Evolutionary conservation across 495 filamentous ascomycete species (phyloP).

Genomic region (Penicillium cosmopolitanum): DNA sequence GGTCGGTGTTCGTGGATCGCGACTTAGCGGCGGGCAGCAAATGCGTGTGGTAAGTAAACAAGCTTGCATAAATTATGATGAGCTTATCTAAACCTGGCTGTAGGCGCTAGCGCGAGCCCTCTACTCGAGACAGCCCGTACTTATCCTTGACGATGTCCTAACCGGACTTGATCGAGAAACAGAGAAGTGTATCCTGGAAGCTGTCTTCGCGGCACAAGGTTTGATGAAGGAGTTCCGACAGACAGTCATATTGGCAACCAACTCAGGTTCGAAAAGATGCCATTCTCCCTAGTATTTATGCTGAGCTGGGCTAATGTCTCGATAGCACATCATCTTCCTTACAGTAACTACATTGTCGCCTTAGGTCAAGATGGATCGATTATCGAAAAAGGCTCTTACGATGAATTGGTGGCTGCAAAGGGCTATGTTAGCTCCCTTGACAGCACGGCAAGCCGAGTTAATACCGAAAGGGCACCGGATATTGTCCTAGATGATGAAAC

Average conservation of each 20-base stretch:
- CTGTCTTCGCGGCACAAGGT: slow-evolving; percentile 30
- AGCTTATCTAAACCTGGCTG: not conserved
- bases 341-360: slow-evolving; percentile 29
- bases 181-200: slow-evolving; percentile 30
- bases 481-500: slow-evolving; percentile 26
- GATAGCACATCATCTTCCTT: slow-evolving; percentile 26
- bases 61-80: not conserved
- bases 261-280: slow-evolving; percentile 26
- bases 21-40: slow-evolving; percentile 67
- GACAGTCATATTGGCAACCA: slow-evolving; percentile 36
- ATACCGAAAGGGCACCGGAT: slow-evolving; percentile 15
- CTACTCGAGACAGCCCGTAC: slow-evolving; percentile 54
- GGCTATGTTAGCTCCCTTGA: slow-evolving; percentile 13
- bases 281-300: not conserved
- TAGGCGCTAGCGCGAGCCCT: slow-evolving; percentile 55
- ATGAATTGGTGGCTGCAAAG: slow-evolving; percentile 12
- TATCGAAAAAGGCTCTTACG: slow-evolving; percentile 20
- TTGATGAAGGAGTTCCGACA: slow-evolving; percentile 24
- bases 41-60: slow-evolving; percentile 52
- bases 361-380: slow-evolving; percentile 16
- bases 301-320: not conserved
- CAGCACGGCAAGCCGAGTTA: not conserved
- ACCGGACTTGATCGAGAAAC: slow-evolving; percentile 58
- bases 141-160: slow-evolving; percentile 57
- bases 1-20: slow-evolving; percentile 66